Conservation (phyloP, 2,329 filamentous ascomycete species). For the Leptographium wingfieldii region DNA sequence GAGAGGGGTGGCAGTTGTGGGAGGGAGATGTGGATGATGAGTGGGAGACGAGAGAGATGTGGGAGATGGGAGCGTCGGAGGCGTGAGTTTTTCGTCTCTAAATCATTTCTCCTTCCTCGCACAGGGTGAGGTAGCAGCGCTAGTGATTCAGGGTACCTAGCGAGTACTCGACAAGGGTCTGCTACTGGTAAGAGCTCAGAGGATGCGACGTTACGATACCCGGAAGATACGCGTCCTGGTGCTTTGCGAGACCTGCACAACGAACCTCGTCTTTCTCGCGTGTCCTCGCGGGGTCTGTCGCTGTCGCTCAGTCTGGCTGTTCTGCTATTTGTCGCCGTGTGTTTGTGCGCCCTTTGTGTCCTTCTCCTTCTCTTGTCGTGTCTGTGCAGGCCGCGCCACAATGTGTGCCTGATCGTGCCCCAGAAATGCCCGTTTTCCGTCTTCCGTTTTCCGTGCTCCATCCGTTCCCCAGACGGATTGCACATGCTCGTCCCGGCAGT, state of each 20-base stretch:
- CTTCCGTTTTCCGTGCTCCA: no score
- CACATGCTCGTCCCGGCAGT: no score
- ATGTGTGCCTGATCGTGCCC: no score
- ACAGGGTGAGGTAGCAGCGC: neutral
- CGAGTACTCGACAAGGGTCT: slow-evolving; percentile 1
- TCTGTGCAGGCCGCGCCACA: no score
- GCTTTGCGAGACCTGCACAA: slow-evolving; percentile 5
- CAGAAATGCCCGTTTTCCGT: no score
- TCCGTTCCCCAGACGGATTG: no score
- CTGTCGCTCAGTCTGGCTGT: neutral
- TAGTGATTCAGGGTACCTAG: neutral
- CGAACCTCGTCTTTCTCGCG: slow-evolving; percentile 6
- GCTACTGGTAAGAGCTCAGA: no score
- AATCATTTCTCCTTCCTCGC: neutral
- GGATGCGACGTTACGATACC: neutral
- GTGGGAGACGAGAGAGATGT: neutral
- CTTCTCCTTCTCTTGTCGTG: no score
- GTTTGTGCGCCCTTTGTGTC: neutral
- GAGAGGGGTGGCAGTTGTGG: neutral
- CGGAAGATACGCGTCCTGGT: neutral
- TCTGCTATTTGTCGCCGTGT: neutral
- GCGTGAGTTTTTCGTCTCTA: neutral
- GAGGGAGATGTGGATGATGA: neutral
- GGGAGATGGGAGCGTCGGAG: neutral
- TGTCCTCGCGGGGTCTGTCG: neutral